These are phyloP conservation scores for Chimonanthus salicifolius DNA, from an alignment of 164 flowering plant genomes.

Conservation along the genomic window DNA sequence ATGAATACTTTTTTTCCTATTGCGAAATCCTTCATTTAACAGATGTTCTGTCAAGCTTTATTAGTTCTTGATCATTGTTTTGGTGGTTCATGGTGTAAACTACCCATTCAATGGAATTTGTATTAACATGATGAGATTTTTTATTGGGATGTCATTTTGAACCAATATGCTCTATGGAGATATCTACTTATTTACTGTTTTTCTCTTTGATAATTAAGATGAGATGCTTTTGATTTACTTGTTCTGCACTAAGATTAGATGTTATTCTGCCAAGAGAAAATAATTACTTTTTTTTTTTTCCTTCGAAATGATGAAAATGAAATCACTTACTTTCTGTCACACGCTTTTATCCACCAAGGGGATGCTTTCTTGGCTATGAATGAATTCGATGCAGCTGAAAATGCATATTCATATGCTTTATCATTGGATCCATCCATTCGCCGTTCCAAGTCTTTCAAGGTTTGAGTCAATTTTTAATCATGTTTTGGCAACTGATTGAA, in stretches of 20 bases:
- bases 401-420: constrained; percentile 57
- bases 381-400: constrained; percentile 59
- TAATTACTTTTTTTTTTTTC: too few relatives aligned
- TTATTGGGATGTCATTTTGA: neutral
- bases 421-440: constrained; percentile 71
- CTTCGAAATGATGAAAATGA: too few relatives aligned
- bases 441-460: constrained; percentile 88
- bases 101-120: neutral
- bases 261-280: too few relatives aligned
- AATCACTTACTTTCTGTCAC: constrained; percentile 1
- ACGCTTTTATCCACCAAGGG: constrained; percentile 81
- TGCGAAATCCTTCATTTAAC: too few relatives aligned
- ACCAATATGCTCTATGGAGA: neutral
- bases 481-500: neutral
- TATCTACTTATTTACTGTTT: neutral
- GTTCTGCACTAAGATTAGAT: neutral
- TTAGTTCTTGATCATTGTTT: too few relatives aligned
- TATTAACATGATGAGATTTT: neutral
- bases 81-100: neutral
- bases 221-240: neutral
- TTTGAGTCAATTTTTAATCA: constrained; percentile 14
- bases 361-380: constrained; percentile 74
- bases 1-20: too few relatives aligned
- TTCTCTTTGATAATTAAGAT: neutral
- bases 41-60: too few relatives aligned